Conservation (phyloP, 2,329 filamentous ascomycete species). For the Aspergillus pseudoglaucus region DNA sequence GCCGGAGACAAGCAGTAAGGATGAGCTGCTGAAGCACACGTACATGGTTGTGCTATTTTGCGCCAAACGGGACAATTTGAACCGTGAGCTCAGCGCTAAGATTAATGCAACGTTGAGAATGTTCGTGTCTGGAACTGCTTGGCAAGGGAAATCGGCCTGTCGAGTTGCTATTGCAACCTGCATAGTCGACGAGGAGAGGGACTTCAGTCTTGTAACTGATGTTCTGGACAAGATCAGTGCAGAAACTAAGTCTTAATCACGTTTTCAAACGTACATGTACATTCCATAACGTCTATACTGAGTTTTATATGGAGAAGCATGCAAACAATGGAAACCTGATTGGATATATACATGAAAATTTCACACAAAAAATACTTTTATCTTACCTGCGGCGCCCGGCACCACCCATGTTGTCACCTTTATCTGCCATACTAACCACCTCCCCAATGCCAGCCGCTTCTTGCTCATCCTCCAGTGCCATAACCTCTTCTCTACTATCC, state of each 20-base stretch:
- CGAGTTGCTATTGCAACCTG: constrained; percentile 85
- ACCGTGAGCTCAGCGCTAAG: constrained; percentile 57
- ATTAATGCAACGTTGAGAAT: constrained; percentile 71
- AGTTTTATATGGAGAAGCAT: not conserved
- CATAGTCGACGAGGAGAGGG: constrained; percentile 63
- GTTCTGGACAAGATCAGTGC: constrained; percentile 51
- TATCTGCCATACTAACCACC: constrained; percentile 79
- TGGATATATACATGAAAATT: not conserved
- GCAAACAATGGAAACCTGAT: not conserved
- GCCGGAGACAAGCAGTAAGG: constrained; percentile 37
- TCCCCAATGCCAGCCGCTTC: constrained; percentile 92
- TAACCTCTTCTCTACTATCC: constrained; percentile 93
- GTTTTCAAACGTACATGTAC: not conserved
- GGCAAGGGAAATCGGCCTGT: constrained; percentile 66
- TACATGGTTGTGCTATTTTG: constrained; percentile 73
- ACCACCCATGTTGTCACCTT: constrained; percentile 48
- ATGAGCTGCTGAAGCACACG: constrained; percentile 46
- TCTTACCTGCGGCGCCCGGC: constrained; percentile 41
- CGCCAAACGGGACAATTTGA: constrained; percentile 59
- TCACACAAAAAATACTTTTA: constrained; percentile 3
- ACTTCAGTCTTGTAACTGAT: constrained; percentile 57
- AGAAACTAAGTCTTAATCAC: not conserved
- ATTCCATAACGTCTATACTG: not conserved
- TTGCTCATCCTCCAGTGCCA: constrained; percentile 86
- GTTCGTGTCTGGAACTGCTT: constrained; percentile 76